These are phyloP conservation scores for Lipomyces yamanashiensis DNA, from an alignment of 805 yeast genomes.

Conservation along the genomic window DNA sequence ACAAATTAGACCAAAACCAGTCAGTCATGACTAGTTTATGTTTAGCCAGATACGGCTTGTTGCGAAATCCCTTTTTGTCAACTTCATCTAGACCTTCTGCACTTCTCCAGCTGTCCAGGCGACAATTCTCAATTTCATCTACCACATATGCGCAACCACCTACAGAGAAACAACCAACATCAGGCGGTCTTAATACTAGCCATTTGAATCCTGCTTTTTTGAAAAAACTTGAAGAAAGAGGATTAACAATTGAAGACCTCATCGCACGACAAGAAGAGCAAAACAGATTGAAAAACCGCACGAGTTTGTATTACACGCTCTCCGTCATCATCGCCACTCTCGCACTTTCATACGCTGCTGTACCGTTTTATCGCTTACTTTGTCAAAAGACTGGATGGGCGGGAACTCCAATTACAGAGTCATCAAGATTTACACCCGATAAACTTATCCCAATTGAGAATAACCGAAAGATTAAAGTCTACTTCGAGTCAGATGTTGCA, in stretches of 20 bases:
- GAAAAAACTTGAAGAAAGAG: constrained; percentile 18
- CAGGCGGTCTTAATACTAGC: neutral
- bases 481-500: constrained; percentile 90
- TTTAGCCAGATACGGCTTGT: neutral
- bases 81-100: neutral
- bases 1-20: neutral
- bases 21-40: neutral
- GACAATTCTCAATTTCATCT: neutral
- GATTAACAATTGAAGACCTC: constrained; percentile 28
- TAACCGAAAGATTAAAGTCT: constrained; percentile 76
- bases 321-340: constrained; percentile 73
- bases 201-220: constrained; percentile 18
- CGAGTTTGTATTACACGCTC: constrained; percentile 67
- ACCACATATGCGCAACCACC: neutral
- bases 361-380: constrained; percentile 86
- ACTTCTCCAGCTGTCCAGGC: neutral
- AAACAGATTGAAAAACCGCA: constrained; percentile 50
- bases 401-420: constrained; percentile 91
- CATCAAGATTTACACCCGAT: constrained; percentile 78
- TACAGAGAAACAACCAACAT: neutral
- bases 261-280: constrained; percentile 37
- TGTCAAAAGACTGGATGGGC: constrained; percentile 97
- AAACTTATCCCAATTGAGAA: constrained; percentile 86
- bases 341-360: constrained; percentile 85
- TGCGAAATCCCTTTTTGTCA: neutral